Evolutionary conservation across 768 basidiomycete genomes (phyloP), one percentile per base, ranked within the genome.

Genomic region (Mycena chlorophos): DNA sequence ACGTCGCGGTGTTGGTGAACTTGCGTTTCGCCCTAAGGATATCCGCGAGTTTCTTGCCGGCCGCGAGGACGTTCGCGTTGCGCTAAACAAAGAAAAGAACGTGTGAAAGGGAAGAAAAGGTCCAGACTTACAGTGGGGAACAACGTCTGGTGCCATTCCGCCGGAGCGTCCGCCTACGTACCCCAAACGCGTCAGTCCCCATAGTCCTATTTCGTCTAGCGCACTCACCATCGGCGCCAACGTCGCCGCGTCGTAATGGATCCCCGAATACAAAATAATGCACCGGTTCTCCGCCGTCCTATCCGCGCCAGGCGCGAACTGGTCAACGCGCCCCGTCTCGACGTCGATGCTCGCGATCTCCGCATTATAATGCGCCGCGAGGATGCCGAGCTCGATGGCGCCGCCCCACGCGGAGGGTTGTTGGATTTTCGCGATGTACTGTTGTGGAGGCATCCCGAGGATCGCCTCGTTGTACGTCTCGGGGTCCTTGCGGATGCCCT

Each of bases 281-380:
- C 85, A 87, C 19, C 87, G 78, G 69, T 68, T 79, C 23, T 68
- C 70, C 25, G 56, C 58, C 27, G 63, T 70, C 56, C 73, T 69
- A 12, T 67, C 73, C 13, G 76, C 72, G 25, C 76, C 74, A 46
- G 89, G 82, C 1, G 83, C 75, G 66, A 95, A 96, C 20, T 80
- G 81, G 72, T 98, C 94, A 56, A 94, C 81, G 17, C 95, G 82
- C 0, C 95, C 95, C 0, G 91, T 91, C 69, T 95, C 91, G 57
- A 98, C 90, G 67, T 98, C 95, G 54, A 96, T 78, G 58, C 89
- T 91, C 2, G 86, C 84, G 31, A 98, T 96, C 71, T 97, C 95
- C 1, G 90, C 87, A 23, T 73, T 71, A 68, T 86, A 97, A 70
- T 96, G 85, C 6, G 82, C 75, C 2, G 95, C 85, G 56, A 98